Evolutionary conservation across 345 rosid genomes (phyloP), one percentile per base, ranked within the genome.

Genomic region (Linum trigynum): DNA sequence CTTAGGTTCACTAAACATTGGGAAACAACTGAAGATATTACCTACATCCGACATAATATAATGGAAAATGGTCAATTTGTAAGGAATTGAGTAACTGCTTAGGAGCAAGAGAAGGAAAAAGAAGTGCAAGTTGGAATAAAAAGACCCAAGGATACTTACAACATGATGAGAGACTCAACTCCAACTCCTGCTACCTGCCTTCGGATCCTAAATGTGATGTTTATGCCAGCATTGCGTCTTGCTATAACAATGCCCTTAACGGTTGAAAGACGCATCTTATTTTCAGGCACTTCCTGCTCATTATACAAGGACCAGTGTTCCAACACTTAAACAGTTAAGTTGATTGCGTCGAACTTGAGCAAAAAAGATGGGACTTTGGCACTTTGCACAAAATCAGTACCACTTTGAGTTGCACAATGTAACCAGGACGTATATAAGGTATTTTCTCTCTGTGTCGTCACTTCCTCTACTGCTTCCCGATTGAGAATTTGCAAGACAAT

Each of bases 111-210:
- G 12, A 48, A 48, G 53, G 4, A 15, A 8, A 15, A 48, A 11
- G 14, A 48, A 48, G 11, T n/a, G n/a, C n/a, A n/a, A n/a, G 55
- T 9, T 58, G 16, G 57, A 10, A 59, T 3, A n/a, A n/a, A 66
- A 48, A 39, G 35, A 53, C 53, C 35, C 9, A 66, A 60, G 51
- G 38, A 32, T 59, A 80, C 97, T 90, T 76, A 90, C 99, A 94
- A 77, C 15, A 86, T 97, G 56, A 83, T 83, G 77, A 94, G 86
- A 61, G 95, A 85, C 74, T 94, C 97, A 51, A 88, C 92, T 14
- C 96, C 97, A 64, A 90, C 86, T 23, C 97, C 96, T 14, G 94
- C 96, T 55, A 90, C 99, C 37, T 83, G 84, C 73, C 99, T 94
- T 81, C 97, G 84, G 43, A 91, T 76, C 69, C 96, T 82, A 74